phyloP scores from a whole-genome alignment of 2,329 filamentous ascomycete species.

The Alternaria dauci region DNA sequence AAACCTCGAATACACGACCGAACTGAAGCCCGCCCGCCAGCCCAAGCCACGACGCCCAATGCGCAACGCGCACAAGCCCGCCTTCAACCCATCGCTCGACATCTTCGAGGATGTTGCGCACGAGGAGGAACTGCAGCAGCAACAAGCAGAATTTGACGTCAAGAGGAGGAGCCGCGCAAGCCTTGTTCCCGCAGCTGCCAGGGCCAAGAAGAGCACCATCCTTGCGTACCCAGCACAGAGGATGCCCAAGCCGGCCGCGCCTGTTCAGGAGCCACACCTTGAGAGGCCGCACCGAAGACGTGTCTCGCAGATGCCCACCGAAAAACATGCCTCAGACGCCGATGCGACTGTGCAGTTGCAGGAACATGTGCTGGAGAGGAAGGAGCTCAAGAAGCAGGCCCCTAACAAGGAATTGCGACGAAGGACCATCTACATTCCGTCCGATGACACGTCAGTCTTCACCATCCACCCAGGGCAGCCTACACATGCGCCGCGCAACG shows the following conservation, averaged over 20 bases:
- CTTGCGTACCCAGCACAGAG: constrained; percentile 50
- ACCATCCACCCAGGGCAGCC: constrained; percentile 61
- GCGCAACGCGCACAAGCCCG: constrained; percentile 37
- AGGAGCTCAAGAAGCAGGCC: constrained; percentile 42
- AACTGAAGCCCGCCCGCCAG: constrained; percentile 40
- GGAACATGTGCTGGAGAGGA: constrained; percentile 41
- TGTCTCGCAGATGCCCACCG: constrained; percentile 45
- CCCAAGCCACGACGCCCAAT: constrained; percentile 47
- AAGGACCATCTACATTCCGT: constrained; percentile 61
- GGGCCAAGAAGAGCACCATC: constrained; percentile 41
- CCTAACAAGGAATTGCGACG: constrained; percentile 54
- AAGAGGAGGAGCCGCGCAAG: constrained; percentile 41
- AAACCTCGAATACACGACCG: constrained; percentile 51
- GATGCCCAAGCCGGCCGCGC: constrained; percentile 35
- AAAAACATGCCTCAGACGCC: constrained; percentile 32
- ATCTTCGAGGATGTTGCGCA: constrained; percentile 52
- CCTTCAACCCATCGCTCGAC: constrained; percentile 46
- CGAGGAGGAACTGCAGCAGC: constrained; percentile 42
- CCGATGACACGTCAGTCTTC: constrained; percentile 60
- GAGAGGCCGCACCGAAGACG: constrained; percentile 45
- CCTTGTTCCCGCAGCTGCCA: constrained; percentile 30
- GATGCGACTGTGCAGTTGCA: constrained; percentile 44
- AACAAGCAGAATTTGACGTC: constrained; percentile 31
- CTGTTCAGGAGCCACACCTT: constrained; percentile 31
- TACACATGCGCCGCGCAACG: constrained; percentile 34